Conservation (phyloP, 371 early-diverging fungal species). For the Haplosporangium sp. region DNA sequence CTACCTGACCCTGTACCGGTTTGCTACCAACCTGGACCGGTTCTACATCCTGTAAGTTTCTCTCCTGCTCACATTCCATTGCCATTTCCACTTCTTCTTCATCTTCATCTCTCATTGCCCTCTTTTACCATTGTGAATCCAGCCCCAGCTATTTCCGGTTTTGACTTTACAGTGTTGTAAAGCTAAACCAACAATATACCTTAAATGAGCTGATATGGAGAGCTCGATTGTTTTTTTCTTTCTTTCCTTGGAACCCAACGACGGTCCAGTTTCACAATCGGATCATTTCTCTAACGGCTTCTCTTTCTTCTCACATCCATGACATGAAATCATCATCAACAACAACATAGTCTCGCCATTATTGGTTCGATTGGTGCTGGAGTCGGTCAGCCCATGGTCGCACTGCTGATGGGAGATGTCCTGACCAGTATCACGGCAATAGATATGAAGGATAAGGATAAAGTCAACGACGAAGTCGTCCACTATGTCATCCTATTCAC, state of each 20-base stretch:
- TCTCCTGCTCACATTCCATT: background rate
- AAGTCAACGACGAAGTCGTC: constrained; percentile 54
- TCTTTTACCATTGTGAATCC: too few species aligned
- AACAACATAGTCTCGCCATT: constrained; percentile 30
- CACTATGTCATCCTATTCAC: constrained; percentile 56
- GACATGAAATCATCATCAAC: constrained; percentile 15
- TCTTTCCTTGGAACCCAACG: too few species aligned
- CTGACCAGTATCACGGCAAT: constrained; percentile 6
- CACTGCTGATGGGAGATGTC: constrained; percentile 39
- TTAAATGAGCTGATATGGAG: too few species aligned
- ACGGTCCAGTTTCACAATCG: too few species aligned
- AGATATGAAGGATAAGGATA: background rate
- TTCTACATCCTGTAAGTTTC: constrained; percentile 58
- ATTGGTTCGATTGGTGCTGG: constrained; percentile 37
- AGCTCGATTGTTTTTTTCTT: too few species aligned
- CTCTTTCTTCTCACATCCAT: constrained; percentile 10
- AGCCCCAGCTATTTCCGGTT: too few species aligned
- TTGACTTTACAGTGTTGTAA: too few species aligned
- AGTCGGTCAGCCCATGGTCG: constrained; percentile 48
- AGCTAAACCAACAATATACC: too few species aligned
- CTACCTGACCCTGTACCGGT: constrained; percentile 69
- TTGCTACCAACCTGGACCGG: constrained; percentile 67
- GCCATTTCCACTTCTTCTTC: background rate
- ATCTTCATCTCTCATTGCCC: background rate
- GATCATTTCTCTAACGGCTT: background rate